phyloP scores from a whole-genome alignment of 192 early-diverging fungal genomes.

The Gonapodya sp. region DNA sequence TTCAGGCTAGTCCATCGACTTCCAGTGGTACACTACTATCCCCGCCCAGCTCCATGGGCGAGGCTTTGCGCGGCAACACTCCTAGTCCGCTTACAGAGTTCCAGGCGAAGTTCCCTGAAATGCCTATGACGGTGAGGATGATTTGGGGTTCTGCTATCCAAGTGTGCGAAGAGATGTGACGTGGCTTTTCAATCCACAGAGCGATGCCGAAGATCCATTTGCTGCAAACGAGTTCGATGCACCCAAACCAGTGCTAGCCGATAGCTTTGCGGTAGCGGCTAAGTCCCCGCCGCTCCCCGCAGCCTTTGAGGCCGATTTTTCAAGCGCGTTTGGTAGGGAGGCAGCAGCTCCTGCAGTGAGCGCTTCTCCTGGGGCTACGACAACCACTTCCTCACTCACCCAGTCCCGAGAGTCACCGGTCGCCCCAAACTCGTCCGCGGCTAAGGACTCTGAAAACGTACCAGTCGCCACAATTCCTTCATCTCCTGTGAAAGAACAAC shows the following conservation, averaged over 20 bases:
- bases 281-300: not conserved
- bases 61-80: not conserved
- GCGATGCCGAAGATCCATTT: not conserved
- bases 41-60: not conserved
- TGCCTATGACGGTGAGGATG: not conserved
- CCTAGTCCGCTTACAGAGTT: not conserved
- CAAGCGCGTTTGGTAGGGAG: not conserved
- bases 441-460: no score
- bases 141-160: not conserved
- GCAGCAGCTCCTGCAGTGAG: not conserved
- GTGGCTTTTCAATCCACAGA: not conserved
- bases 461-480: no score
- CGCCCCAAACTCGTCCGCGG: no score
- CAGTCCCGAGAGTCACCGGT: no score
- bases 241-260: not conserved
- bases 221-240: not conserved
- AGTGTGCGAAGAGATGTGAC: no score
- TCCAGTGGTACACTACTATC: not conserved
- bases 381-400: not conserved
- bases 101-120: not conserved
- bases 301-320: not conserved
- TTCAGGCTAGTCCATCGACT: no score
- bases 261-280: not conserved
- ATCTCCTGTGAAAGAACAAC: no score
- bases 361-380: not conserved